phyloP scores from a whole-genome alignment of 352 stramenopile species.

The Pythium vanterpoolii region DNA sequence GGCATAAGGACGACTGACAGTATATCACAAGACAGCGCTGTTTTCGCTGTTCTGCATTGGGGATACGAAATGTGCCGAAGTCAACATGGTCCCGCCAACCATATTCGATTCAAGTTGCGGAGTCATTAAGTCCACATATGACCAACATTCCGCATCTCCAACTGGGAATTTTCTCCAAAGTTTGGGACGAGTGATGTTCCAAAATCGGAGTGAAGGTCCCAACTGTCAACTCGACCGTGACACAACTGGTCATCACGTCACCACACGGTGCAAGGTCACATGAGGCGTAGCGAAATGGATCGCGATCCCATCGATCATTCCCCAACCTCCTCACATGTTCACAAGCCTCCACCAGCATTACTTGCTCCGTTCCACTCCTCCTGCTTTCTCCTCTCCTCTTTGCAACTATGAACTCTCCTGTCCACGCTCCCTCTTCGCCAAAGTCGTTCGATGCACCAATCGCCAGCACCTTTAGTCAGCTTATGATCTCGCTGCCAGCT shows the following conservation, averaged over 20 bases:
- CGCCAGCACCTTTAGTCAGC: slow-evolving; percentile 16
- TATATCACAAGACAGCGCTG: not conserved
- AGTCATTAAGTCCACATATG: too few relatives aligned
- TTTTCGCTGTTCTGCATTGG: too few relatives aligned
- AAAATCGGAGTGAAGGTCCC: slow-evolving; percentile 23
- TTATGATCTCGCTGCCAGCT: slow-evolving; percentile 18
- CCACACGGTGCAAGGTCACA: not conserved
- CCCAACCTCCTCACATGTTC: slow-evolving; percentile 23
- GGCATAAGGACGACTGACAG: not conserved
- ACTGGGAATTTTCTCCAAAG: slow-evolving; percentile 29
- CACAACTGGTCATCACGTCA: not conserved
- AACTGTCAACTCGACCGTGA: slow-evolving; percentile 19
- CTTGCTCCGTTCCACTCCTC: not conserved
- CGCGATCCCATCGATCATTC: slow-evolving; percentile 15
- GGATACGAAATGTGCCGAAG: too few relatives aligned
- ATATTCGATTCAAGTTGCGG: too few relatives aligned
- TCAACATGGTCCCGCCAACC: too few relatives aligned
- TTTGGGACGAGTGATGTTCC: slow-evolving; percentile 23
- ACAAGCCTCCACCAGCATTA: slow-evolving; percentile 18
- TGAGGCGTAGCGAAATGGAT: not conserved
- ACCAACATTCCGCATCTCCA: slow-evolving; percentile 21
- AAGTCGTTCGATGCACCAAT: slow-evolving; percentile 19
- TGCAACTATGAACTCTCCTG: slow-evolving; percentile 16
- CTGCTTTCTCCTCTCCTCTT: slow-evolving; percentile 1
- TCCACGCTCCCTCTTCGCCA: slow-evolving; percentile 8